Base-by-base conservation (phyloP, 164 flowering plant species). In the Sedum album region DNA sequence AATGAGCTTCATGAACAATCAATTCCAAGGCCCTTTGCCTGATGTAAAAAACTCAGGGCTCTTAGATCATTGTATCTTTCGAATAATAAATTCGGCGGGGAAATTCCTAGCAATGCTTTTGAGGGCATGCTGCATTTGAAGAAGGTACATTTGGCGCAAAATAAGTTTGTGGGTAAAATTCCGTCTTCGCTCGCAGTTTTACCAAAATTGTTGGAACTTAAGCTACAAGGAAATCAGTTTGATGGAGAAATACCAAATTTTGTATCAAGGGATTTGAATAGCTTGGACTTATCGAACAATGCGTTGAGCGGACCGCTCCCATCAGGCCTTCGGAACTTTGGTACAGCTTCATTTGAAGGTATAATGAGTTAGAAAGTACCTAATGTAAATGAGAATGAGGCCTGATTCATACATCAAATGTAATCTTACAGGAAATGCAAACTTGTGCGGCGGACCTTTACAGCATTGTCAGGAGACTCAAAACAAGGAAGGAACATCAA, bases 1-100 rank as follows among this genome's bases (percentile, higher is more conserved):
- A 9, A 8, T 90, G 1, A 90, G 87, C 71, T 69, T 86, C 3
- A 79, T 77, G 82, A 61, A 72, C 68, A 86, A 86, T 63, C 44
- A 41, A 2, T 78, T 84, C 30, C 71, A 68, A 0, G 86, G 86
- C 4, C 44, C 74, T 0, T 8, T 82, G 13, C 87, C 87, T 0
- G 69, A 73, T 4, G 0, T 86, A 0, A 74, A 31, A 36, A 51
- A 49, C 68, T 83, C 0, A 17, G 39, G 10, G 65, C 69, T 2
- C 60, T 84, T 66, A 84, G 76, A 67, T 36, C 80, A 0, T 0
- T 86, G 2, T 83, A 68, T 60, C 68, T 86, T 41, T 86, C 88
- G 0, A 21, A 70, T 20, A 86, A 86, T 33, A 31, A 64, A 0
- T 82, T 83, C 23, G 67, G 75, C 0, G 88, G 87, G 26, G 48